These are phyloP conservation scores for Venturia aucupariae DNA, from an alignment of 2,329 filamentous ascomycete genomes.

Conservation along the genomic window DNA sequence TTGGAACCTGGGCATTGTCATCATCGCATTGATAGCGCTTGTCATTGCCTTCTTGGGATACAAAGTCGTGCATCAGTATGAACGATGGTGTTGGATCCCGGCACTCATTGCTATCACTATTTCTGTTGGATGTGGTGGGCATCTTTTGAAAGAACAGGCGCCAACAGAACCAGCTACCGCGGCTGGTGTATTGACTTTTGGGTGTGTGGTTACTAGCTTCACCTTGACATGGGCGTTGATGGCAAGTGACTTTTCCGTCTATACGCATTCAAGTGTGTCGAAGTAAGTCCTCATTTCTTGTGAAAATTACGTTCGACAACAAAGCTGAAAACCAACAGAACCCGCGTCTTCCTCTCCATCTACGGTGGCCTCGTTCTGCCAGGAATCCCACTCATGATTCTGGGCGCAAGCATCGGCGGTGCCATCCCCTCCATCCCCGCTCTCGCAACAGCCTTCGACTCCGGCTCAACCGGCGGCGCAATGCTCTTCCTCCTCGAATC, in stretches of 20 bases:
- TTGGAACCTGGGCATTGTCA: constrained; percentile 50
- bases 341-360: constrained; percentile 45
- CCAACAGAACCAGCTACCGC: constrained; percentile 35
- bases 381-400: constrained; percentile 50
- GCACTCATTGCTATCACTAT: constrained; percentile 22
- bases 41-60: constrained; percentile 22
- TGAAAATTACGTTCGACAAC: constrained; percentile 16
- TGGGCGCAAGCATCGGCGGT: constrained; percentile 56
- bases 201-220: constrained; percentile 53
- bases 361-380: constrained; percentile 48
- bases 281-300: constrained; percentile 28
- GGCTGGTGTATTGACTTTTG: constrained; percentile 44
- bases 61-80: constrained; percentile 22
- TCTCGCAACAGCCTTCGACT: constrained; percentile 47
- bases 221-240: constrained; percentile 54
- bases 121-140: constrained; percentile 29
- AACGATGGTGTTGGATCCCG: constrained; percentile 21
- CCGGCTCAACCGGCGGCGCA: constrained; percentile 48
- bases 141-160: constrained; percentile 40
- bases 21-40: constrained; percentile 35
- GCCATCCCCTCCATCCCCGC: constrained; percentile 45
- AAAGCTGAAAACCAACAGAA: constrained; percentile 8
- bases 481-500: constrained; percentile 48
- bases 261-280: constrained; percentile 48
- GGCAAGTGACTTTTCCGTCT: constrained; percentile 52